Conservation (phyloP, 225 moss, liverwort and hornwort species). For the Climacium dendroides region DNA sequence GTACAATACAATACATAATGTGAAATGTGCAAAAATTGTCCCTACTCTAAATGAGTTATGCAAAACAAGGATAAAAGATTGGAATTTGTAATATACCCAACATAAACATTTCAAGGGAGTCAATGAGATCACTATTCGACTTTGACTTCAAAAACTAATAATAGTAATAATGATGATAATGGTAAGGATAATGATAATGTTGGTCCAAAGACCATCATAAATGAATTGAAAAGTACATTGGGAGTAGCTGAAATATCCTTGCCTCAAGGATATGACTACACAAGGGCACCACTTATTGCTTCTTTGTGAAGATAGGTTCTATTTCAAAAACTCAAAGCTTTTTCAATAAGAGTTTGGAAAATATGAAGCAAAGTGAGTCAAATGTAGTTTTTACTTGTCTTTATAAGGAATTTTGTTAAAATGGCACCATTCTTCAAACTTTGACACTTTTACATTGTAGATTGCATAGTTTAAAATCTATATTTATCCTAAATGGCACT, state of each 20-base stretch:
- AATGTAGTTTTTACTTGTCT: not conserved
- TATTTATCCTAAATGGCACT: too few relatives aligned
- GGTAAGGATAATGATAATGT: not conserved
- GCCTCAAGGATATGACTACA: not conserved
- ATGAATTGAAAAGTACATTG: not conserved
- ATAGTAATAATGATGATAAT: too few relatives aligned
- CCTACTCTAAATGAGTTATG: not conserved
- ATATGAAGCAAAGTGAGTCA: not conserved
- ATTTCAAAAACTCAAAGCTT: not conserved
- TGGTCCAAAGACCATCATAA: not conserved
- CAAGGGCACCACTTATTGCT: fast-evolving
- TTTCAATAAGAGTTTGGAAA: not conserved
- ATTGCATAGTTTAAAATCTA: too few relatives aligned
- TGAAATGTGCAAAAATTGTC: not conserved
- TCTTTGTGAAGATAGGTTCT: fast-evolving
- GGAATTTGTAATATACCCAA: not conserved
- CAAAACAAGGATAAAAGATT: not conserved
- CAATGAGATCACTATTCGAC: not conserved
- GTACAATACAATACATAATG: not conserved
- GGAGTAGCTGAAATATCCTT: not conserved
- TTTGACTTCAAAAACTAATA: not conserved
- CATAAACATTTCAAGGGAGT: not conserved
- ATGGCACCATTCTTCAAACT: too few relatives aligned
- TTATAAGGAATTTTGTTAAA: too few relatives aligned
- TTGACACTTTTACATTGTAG: too few relatives aligned